A percentile compares a stretch with the other conserved stretches of the same genome.
phyloP scores from a whole-genome alignment of 345 rosid genomes.

The Eucalyptus tenuipes region DNA sequence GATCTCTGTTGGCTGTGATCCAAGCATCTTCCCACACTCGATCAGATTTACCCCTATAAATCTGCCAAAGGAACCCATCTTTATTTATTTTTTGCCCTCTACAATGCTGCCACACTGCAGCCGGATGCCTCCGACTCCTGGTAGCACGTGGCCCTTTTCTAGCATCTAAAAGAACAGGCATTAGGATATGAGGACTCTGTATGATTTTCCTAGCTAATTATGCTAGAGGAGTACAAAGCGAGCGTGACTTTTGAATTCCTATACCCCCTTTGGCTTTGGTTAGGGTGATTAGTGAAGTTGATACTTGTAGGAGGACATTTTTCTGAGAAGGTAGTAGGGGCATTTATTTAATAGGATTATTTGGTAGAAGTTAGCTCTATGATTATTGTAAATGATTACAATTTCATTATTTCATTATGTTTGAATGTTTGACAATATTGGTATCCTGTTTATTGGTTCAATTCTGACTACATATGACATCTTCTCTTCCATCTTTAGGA shows the following conservation, averaged over 20 bases:
- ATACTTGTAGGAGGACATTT: background rate
- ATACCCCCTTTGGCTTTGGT: background rate
- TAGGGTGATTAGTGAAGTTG: background rate
- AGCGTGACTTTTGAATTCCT: background rate
- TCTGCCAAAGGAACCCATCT: background rate
- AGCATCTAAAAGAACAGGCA: background rate
- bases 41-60: background rate
- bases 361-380: background rate
- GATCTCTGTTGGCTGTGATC: background rate
- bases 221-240: background rate
- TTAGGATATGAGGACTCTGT: background rate
- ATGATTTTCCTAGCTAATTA: background rate
- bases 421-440: background rate
- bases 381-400: background rate
- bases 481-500: constrained; percentile 31
- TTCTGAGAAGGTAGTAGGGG: background rate
- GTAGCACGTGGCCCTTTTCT: background rate
- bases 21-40: background rate
- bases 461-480: background rate
- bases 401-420: background rate
- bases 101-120: background rate
- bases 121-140: background rate
- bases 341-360: background rate
- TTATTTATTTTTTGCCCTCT: background rate
- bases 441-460: background rate